A percentile compares a stretch with the other conserved stretches of the same genome.
phyloP scores from a whole-genome alignment of 2,329 filamentous ascomycete genomes.

The Colletotrichum viniferum region DNA sequence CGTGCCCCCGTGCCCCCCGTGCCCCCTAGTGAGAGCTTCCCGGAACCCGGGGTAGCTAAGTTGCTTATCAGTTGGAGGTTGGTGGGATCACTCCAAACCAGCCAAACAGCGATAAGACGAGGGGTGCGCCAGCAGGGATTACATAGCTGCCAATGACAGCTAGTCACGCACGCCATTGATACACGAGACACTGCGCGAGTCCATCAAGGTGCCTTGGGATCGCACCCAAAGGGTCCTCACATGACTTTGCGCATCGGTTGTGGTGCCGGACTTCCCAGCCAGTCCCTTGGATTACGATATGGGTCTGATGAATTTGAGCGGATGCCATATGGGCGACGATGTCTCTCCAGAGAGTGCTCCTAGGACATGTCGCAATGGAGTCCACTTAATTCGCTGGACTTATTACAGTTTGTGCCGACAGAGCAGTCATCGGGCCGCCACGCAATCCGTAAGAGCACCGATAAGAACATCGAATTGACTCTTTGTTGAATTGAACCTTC shows the following conservation, averaged over 20 bases:
- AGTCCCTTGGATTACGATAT: not conserved
- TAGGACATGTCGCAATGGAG: not conserved
- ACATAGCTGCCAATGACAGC: not conserved
- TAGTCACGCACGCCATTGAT: not conserved
- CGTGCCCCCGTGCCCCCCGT: not conserved
- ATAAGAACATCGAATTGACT: not conserved
- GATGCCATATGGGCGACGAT: not conserved
- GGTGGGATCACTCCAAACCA: not conserved
- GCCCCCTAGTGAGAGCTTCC: not conserved
- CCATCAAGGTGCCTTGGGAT: conserved; percentile 9
- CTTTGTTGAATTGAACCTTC: not conserved
- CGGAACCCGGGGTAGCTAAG: not conserved
- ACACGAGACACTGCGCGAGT: not conserved
- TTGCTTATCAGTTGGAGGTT: conserved; percentile 15
- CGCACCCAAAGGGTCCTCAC: not conserved
- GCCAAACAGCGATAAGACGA: conserved; percentile 10
- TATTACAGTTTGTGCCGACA: not conserved
- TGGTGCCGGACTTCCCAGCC: not conserved
- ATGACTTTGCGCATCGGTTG: not conserved
- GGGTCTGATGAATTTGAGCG: not conserved
- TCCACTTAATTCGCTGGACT: not conserved
- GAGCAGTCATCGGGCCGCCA: not conserved
- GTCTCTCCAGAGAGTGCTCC: fast-evolving
- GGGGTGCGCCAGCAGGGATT: conserved; percentile 1
- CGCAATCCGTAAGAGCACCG: not conserved